Base-by-base conservation (phyloP, 2,329 filamentous ascomycete genomes). In the Metarhizium rileyi region DNA sequence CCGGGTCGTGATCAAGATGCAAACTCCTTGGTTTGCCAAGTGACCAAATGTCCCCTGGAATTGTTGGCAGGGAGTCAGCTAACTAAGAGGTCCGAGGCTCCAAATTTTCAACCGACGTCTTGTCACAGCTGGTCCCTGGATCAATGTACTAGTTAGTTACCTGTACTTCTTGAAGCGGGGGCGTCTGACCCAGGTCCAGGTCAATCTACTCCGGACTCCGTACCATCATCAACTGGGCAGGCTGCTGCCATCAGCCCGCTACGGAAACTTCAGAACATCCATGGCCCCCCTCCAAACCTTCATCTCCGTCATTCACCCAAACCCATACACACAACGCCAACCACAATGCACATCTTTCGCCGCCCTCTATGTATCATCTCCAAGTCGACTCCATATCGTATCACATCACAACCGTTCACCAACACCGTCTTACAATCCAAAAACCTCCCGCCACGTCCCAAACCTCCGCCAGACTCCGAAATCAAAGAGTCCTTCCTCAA, bases 401-500 rank as follows among this genome's bases (percentile, higher is more conserved):
- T 6, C 23, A 3, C 35, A 1, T n/a, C 20, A 10, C 59, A 54
- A 25, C 51, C 60, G 50, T 65, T 70, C 59, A 65, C 61, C 43
- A 61, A 59, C 50, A 61, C 65, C 44, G 45, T 60, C n/a, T 26
- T 56, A 45, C 40, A 52, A 14, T 18, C 35, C 46, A 57, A 60
- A 46, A 86, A 85, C 51, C 65, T 94, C 61, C 90, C 91, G 1
- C 84, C 89, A 5, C 82, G 90, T 4, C 84, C 86, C 14, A 78
- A 74, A 53, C 76, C 82, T 12, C 80, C 93, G 20, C 76, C 83
- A 12, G 90, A 95, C 56, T 71, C 76, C 18, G 90, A 96, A 47
- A 81, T 97, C 57, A 82, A 84, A 50, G 87, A 96, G 62, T 78
- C 77, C 40, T 97, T 94, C 69, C 76, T 98, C 53, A 95, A 93